Percentiles rank a stretch among this genome's conserved stretches.
phyloP scores from a whole-genome alignment of 805 yeast species.

The Candida andamanensis region DNA sequence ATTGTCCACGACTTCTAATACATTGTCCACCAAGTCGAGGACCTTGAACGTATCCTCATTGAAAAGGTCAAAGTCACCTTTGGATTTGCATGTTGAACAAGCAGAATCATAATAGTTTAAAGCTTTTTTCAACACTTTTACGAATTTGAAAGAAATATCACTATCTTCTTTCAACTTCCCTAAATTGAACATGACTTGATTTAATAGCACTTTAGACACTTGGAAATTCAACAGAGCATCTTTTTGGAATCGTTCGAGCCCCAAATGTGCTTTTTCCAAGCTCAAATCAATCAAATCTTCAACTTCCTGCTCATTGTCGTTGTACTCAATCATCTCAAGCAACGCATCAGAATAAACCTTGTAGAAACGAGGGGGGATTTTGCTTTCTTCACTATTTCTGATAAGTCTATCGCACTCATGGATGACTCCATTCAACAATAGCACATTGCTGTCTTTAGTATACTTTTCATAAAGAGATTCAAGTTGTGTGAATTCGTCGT shows the following conservation, averaged over 20 bases:
- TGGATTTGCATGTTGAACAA: constrained; percentile 21
- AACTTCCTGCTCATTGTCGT: constrained; percentile 29
- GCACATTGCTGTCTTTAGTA: constrained; percentile 51
- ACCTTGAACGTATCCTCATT: constrained; percentile 44
- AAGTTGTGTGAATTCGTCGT: constrained; percentile 76
- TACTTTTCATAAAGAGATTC: constrained; percentile 68
- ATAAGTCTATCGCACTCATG: constrained; percentile 86
- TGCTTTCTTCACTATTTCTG: constrained; percentile 32
- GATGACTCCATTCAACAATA: constrained; percentile 74
- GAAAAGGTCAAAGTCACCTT: constrained; percentile 25
- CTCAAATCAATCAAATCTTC: constrained; percentile 53
- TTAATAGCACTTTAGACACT: constrained; percentile 50
- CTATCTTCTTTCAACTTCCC: constrained; percentile 16
- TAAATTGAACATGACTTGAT: constrained; percentile 54
- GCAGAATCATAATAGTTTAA: constrained; percentile 43
- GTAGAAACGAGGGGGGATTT: constrained; percentile 51
- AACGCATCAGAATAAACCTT: constrained; percentile 70
- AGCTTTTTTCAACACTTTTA: constrained; percentile 40
- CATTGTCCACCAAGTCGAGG: constrained; percentile 58
- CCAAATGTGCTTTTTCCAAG: constrained; percentile 60
- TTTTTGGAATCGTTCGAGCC: constrained; percentile 46
- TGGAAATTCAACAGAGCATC: constrained; percentile 47
- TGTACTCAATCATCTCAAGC: constrained; percentile 55
- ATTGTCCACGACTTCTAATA: constrained; percentile 49
- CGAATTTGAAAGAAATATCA: neutral